Percentiles rank a stretch among this genome's conserved stretches.
phyloP scores from a whole-genome alignment of 2,329 filamentous ascomycete genomes.

The Scedosporium aurantiacum region DNA sequence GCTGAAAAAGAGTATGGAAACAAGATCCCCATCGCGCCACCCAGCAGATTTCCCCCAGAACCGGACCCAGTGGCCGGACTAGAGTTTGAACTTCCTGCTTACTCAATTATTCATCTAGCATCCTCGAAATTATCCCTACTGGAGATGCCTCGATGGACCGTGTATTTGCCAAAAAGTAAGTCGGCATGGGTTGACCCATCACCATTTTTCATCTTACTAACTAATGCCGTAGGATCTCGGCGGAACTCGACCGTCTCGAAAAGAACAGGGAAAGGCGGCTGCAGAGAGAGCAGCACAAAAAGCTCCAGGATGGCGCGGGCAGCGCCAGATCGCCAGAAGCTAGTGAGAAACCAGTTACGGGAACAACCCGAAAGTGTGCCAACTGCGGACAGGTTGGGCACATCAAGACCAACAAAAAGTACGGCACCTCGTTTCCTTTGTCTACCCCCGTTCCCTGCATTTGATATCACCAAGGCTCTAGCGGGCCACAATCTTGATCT shows the following conservation, averaged over 20 bases:
- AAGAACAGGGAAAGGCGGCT: constrained; percentile 86
- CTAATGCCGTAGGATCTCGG: constrained; percentile 31
- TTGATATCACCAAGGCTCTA: neutral
- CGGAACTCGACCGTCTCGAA: constrained; percentile 72
- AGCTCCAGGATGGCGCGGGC: constrained; percentile 26
- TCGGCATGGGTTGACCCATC: neutral
- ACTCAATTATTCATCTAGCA: constrained; percentile 30
- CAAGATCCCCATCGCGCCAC: neutral
- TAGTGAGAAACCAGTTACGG: constrained; percentile 33
- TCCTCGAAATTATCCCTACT: constrained; percentile 37
- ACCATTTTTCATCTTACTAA: neutral
- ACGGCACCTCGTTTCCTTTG: constrained; percentile 24
- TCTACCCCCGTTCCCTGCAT: neutral
- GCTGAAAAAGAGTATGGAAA: constrained; percentile 59
- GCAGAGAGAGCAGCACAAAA: constrained; percentile 83
- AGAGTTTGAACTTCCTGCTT: constrained; percentile 24
- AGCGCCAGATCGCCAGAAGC: constrained; percentile 40
- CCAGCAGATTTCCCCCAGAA: constrained; percentile 2
- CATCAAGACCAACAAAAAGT: constrained; percentile 99
- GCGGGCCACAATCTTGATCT: neutral
- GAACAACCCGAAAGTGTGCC: constrained; percentile 84
- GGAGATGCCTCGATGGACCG: constrained; percentile 40
- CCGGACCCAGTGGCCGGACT: constrained; percentile 15
- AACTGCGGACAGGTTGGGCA: constrained; percentile 95
- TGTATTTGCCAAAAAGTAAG: constrained; percentile 31